Base-by-base conservation (phyloP, 2,329 filamentous ascomycete genomes). In the Xylaria sp. region DNA sequence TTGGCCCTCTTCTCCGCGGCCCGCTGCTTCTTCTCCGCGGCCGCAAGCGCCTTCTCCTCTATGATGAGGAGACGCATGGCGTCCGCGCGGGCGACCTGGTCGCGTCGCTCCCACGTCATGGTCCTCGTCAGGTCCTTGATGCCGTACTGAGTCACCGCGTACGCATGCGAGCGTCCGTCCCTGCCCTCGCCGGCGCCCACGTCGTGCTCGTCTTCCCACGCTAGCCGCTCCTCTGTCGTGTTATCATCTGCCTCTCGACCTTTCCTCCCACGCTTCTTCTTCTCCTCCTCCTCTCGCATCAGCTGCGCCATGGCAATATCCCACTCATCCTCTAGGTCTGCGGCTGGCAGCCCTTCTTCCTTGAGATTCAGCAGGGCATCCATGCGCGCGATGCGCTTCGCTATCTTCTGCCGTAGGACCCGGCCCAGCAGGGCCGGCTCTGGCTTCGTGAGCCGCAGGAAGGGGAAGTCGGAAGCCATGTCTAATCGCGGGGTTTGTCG, bases 401-500 rank as follows among this genome's bases (percentile, higher is more conserved):
- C 68, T 20, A 85, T 77, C 73, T 87, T 88, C 59, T 86, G 81
- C 10, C 83, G 81, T 2, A 94, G 74, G 17, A 90, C 83, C 9
- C 85, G 80, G n/a, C 84, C 86, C 23, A 94, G 79, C n/a, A 80
- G 79, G 0, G 77, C 76, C 2, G 90, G 86, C 77, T 94, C 90
- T 4, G 89, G 89, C 77, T 91, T 92, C 70, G 82, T 84, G 53
- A 90, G 79, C 42, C 92, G 88, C 33, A 95, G 78, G 74, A 94
- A 91, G 0, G 91, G 87, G 28, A 89, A 79, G 31, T 83, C 84
- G 48, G 13, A 82, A 2, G 89, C 83, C 4, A 86, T 84, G 38
- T 86, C 81, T 1, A 93, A 76, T 1, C 81, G 80, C 0, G 92
- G 92, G 2, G 93, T 83, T 54, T 86, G 83, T 26, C 90, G 85